Base-by-base conservation (phyloP, 257 asterid genomes). In the Nyctanthes arbortristis region DNA sequence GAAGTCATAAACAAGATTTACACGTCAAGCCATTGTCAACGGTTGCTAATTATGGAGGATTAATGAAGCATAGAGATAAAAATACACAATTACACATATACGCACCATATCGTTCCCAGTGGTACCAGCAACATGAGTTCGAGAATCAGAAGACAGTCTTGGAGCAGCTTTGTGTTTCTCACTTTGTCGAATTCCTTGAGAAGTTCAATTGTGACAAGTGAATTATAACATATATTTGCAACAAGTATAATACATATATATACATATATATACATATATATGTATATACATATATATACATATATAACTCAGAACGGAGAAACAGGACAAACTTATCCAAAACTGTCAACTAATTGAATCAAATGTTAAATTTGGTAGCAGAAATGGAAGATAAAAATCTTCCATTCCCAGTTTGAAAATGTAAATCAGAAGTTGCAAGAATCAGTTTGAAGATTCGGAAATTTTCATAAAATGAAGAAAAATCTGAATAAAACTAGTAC, bases 171-270 rank as follows among this genome's bases (percentile, higher is more conserved):
- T 85, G 66, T 76, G 87, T 68, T 81, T 82, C 59, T 61, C 82
- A 75, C 34, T 79, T 55, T 68, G 84, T 37, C 33, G 80, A 66
- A 75, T 69, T 62, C 95, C 99, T 91, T 89, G 70, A 80, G 18
- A 57, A 63, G 63, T 65, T 27, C 61, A 79, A 70, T n/a, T n/a
- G 68, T 3, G 13, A 25, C 59, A 73, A 71, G 24, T n/a, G n/a
- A n/a, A n/a, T n/a, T n/a, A n/a, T n/a, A n/a, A n/a, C n/a, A n/a
- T n/a, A n/a, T n/a, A n/a, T n/a, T n/a, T n/a, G n/a, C n/a, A n/a
- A n/a, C n/a, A n/a, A n/a, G n/a, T n/a, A n/a, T n/a, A n/a, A 57
- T 67, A 55, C 68, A 76, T 22, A 28, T 67, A 29, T 36, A 27
- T 11, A 33, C 64, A 57, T n/a, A 58, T 63, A 43, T 16, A 67